phyloP scores from a whole-genome alignment of 164 flowering plant species.

The Magnolia officinalis region DNA sequence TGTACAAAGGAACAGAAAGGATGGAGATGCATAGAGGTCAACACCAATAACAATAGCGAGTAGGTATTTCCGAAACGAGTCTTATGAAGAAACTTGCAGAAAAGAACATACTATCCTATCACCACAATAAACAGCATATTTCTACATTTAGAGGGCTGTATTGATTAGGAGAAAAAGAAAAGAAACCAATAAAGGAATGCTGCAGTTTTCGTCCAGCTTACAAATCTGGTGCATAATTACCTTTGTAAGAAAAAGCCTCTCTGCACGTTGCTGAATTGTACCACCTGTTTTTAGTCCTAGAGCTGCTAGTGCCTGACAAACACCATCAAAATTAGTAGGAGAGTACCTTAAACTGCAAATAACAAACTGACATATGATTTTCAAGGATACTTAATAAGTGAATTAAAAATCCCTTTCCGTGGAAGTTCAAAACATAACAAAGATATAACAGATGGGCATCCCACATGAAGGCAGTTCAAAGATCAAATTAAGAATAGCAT shows the following conservation, averaged over 20 bases:
- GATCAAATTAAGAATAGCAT: too few species aligned
- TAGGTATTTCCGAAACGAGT: background rate
- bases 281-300: slow-evolving; percentile 92
- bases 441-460: too few species aligned
- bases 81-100: background rate
- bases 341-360: background rate
- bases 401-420: background rate
- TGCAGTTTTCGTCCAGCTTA: background rate
- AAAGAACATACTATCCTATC: background rate
- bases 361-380: background rate
- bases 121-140: background rate
- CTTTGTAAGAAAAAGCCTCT: slow-evolving; percentile 97
- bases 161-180: background rate
- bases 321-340: background rate
- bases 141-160: background rate
- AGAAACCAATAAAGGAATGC: background rate
- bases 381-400: background rate
- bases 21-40: background rate
- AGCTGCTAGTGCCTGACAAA: slow-evolving; percentile 75
- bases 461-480: too few species aligned
- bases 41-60: background rate
- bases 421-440: background rate
- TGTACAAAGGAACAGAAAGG: slow-evolving; percentile 29
- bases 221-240: slow-evolving; percentile 23
- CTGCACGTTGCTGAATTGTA: slow-evolving; percentile 90